A percentile compares a stretch with the other conserved stretches of the same genome.
phyloP scores from a whole-genome alignment of 1,284 basidiomycete genomes.

The Fistulina hepatica region DNA sequence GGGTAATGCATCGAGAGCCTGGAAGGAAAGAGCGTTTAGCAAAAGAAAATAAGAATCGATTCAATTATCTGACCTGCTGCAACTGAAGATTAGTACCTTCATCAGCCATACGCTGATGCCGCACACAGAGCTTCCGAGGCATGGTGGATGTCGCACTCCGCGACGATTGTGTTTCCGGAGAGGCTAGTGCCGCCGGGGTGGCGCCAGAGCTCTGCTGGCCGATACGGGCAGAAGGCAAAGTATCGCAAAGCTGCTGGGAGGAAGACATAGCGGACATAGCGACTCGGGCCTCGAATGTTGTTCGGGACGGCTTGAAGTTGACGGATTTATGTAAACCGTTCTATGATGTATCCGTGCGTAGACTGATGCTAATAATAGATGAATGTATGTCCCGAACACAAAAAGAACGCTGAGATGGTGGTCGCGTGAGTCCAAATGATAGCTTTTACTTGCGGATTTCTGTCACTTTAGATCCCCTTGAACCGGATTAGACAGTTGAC shows the following conservation, averaged over 20 bases:
- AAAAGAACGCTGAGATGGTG: too few relatives aligned
- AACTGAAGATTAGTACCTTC: slow-evolving; percentile 88
- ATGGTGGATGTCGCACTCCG: slow-evolving; percentile 33
- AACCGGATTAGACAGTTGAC: too few relatives aligned
- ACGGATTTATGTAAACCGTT: too few relatives aligned
- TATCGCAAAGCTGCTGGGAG: slow-evolving; percentile 42
- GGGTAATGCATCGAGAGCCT: slow-evolving; percentile 93
- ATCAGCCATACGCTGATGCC: slow-evolving; percentile 97
- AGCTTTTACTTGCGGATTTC: too few relatives aligned
- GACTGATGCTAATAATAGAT: too few relatives aligned
- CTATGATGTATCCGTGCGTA: too few relatives aligned
- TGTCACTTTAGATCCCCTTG: too few relatives aligned
- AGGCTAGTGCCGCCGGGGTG: slow-evolving; percentile 19
- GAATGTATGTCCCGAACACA: too few relatives aligned
- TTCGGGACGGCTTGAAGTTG: too few relatives aligned
- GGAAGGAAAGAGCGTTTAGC: slow-evolving; percentile 5
- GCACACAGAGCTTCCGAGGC: slow-evolving; percentile 70
- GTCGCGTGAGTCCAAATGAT: too few relatives aligned
- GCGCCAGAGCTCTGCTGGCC: too few relatives aligned
- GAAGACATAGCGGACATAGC: slow-evolving; percentile 16
- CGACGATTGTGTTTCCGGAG: slow-evolving; percentile 9
- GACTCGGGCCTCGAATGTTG: too few relatives aligned
- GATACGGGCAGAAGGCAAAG: slow-evolving; percentile 54
- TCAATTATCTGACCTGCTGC: slow-evolving; percentile 62
- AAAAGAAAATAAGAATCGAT: neutral